These are phyloP conservation scores for Gloeopeniophorella convolvens DNA, from an alignment of 768 basidiomycete genomes.

Conservation along the genomic window DNA sequence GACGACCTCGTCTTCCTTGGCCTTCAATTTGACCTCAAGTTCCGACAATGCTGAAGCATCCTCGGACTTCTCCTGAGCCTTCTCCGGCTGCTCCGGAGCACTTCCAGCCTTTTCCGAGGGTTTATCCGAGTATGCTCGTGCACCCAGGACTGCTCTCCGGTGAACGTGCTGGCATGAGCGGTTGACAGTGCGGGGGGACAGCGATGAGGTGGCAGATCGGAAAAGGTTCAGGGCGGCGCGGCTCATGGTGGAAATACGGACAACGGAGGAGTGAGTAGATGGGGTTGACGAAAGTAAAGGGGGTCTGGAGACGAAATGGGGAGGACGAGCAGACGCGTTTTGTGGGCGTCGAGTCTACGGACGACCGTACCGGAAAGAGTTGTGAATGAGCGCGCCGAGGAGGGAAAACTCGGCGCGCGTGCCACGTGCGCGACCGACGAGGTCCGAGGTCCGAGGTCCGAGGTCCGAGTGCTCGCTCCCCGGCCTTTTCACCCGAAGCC, in stretches of 20 bases:
- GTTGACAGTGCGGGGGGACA: constrained; percentile 43
- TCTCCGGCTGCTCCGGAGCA: constrained; percentile 24
- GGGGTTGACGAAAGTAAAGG: constrained; percentile 8
- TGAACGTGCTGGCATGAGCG: constrained; percentile 28
- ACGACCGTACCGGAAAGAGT: no score
- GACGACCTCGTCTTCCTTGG: constrained; percentile 73
- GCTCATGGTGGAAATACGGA: constrained; percentile 38
- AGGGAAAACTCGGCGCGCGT: neutral
- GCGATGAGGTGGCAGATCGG: constrained; percentile 53
- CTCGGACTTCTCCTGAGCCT: constrained; percentile 27
- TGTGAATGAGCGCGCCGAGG: neutral
- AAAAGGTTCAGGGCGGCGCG: constrained; percentile 46
- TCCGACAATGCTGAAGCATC: constrained; percentile 28
- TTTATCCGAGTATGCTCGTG: constrained; percentile 57
- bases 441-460: no score
- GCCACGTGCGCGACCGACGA: no score
- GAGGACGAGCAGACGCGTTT: constrained; percentile 3
- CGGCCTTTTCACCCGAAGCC: no score
- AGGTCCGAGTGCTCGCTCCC: no score
- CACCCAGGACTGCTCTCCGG: constrained; percentile 22
- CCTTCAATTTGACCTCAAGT: constrained; percentile 54
- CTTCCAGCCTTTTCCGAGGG: constrained; percentile 31
- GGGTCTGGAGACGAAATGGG: constrained; percentile 11
- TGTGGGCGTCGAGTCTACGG: neutral
- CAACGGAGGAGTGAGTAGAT: constrained; percentile 9